phyloP scores from a whole-genome alignment of 768 basidiomycete genomes.

The Amanita phalloides region DNA sequence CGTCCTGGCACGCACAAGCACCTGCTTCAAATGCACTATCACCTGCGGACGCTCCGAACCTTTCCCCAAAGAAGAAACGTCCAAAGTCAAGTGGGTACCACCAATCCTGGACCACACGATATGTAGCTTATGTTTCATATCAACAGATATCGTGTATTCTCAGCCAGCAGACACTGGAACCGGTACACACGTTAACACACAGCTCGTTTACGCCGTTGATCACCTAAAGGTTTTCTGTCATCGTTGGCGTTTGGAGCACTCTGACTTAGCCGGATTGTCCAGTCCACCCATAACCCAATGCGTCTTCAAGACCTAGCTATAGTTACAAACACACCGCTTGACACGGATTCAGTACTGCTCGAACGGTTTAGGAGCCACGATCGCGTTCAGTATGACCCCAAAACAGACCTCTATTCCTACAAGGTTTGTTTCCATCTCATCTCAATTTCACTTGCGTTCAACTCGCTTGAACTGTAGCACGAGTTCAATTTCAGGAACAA shows the following conservation, averaged over 20 bases:
- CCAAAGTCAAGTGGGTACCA: slow-evolving; percentile 50
- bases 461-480: slow-evolving; percentile 36
- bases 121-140: slow-evolving; percentile 1
- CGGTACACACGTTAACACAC: slow-evolving; percentile 76
- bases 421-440: slow-evolving; percentile 35
- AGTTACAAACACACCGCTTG: slow-evolving; percentile 68
- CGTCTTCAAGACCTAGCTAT: slow-evolving; percentile 84
- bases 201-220: slow-evolving; percentile 76
- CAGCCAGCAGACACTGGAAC: slow-evolving; percentile 83
- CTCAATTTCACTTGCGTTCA: neutral
- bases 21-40: slow-evolving; percentile 10
- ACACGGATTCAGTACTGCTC: slow-evolving; percentile 57
- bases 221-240: slow-evolving; percentile 53
- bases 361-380: slow-evolving; percentile 82
- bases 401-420: slow-evolving; percentile 81
- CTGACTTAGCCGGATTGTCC: slow-evolving; percentile 1
- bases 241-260: neutral
- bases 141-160: slow-evolving; percentile 65
- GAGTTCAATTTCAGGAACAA: slow-evolving; percentile 83
- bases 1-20: slow-evolving; percentile 69
- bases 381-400: slow-evolving; percentile 66
- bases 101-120: neutral
- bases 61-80: slow-evolving; percentile 40
- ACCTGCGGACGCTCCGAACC: slow-evolving; percentile 13
- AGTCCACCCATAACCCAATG: slow-evolving; percentile 71